Base-by-base conservation (phyloP, 1,139 yeast species). In the Groenewaldozyma auringiensis region DNA sequence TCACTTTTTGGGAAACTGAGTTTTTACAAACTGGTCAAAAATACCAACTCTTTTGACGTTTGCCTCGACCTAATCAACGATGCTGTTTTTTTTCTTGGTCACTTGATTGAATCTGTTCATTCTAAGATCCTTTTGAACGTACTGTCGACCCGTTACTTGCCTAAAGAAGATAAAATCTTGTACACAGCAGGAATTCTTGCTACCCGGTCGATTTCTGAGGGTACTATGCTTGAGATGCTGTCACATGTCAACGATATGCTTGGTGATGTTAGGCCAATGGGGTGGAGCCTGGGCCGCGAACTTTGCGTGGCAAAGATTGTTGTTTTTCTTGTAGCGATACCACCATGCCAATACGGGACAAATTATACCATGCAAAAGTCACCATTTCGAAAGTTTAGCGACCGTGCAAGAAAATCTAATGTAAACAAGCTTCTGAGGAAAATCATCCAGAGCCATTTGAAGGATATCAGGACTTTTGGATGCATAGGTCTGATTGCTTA, bases 401-500 rank as follows among this genome's bases (percentile, higher is more conserved):
- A 11, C 11, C n/a, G n/a, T n/a, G 29, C 29, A 8, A 6, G 11
- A 25, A 25, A 11, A 25, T 8, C 9, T 25, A 25, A 8, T 25
- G 11, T 25, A 25, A 25, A 25, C 11, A 25, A 11, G 11, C 6
- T 25, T 6, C 11, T 25, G 6, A 11, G 6, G 29, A 25, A 11
- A 25, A 11, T 25, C 6, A 6, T 25, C 11, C 29, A 25, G 11
- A 25, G 29, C 29, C 29, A 25, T 25, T 6, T 25, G 9, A 25
- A 25, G 11, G 29, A 25, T 8, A 11, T 11, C 11, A 25, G 29
- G 11, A 25, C 6, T 25, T 25, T 38, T 21, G 21, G n/a, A 13
- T 21, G 41, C 41, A 13, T 14, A 4, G 41, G 13, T 21, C 34
- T 38, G n/a, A 14, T 27, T 31, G 20, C 33, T 21, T 38, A 21